Conservation (phyloP, 371 early-diverging fungal species). For the Umbelopsis sp. region DNA sequence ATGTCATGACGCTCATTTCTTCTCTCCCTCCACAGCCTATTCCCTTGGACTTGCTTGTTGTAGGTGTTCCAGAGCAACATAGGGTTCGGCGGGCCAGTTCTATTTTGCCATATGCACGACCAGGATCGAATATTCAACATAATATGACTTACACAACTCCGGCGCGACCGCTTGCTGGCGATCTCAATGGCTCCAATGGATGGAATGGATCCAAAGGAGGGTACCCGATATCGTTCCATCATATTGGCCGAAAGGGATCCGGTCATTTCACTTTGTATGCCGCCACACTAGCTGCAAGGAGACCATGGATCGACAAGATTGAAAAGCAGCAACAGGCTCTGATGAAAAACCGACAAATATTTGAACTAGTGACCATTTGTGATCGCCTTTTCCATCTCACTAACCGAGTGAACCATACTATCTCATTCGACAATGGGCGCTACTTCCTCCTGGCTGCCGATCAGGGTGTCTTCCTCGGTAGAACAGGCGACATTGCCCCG, state of each 20-base stretch:
- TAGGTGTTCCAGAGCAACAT: slow-evolving; percentile 29
- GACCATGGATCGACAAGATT: slow-evolving; percentile 85
- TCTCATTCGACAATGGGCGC: slow-evolving; percentile 46
- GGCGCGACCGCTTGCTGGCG: slow-evolving; percentile 11
- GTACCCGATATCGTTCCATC: slow-evolving; percentile 74
- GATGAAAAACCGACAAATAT: slow-evolving; percentile 54
- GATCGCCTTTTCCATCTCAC: slow-evolving; percentile 26
- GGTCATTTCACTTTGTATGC: slow-evolving; percentile 74
- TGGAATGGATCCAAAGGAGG: slow-evolving; percentile 33
- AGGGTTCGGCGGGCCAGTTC: slow-evolving; percentile 35
- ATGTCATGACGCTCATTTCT: slow-evolving; percentile 26
- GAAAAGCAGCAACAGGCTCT: slow-evolving; percentile 67
- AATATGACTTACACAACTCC: slow-evolving; percentile 9
- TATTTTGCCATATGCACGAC: slow-evolving; percentile 49
- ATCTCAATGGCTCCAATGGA: slow-evolving; percentile 14
- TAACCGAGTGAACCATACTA: slow-evolving; percentile 39
- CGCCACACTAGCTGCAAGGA: slow-evolving; percentile 71
- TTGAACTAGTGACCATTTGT: slow-evolving; percentile 57
- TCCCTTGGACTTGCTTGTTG: slow-evolving; percentile 70
- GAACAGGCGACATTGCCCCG: slow-evolving; percentile 27
- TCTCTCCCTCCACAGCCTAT: slow-evolving; percentile 73
- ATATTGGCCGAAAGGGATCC: slow-evolving; percentile 70
- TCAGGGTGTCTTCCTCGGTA: slow-evolving; percentile 48
- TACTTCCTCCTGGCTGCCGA: slow-evolving; percentile 47
- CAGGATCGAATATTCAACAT: slow-evolving; percentile 23